Evolutionary conservation across 1,139 yeast genomes (phyloP), one percentile per base, ranked within the genome.

Genomic region (Kurtzmaniella quercitrusa): DNA sequence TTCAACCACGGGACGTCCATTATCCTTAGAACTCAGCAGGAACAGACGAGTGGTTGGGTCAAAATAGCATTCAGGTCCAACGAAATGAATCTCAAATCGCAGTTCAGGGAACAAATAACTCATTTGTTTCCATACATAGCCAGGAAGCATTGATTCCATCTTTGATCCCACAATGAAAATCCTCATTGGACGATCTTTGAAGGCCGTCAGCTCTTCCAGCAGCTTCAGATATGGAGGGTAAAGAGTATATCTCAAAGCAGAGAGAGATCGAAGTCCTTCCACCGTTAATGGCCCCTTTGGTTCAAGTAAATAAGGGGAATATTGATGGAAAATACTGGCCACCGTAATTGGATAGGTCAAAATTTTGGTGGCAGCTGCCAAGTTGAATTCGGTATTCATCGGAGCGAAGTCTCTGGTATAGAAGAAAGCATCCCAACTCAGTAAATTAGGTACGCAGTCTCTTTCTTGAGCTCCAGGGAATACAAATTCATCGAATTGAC

Each of bases 371-470:
- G 91, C 93, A 2, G 95, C 95, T 0, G 98, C 98, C 59, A 91
- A 71, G 64, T 91, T 95, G 68, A 88, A 93, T 62, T 91, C 97
- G 11, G 96, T 87, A 63, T 93, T 96, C 98, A 93, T 91, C 5
- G 98, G 91, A 56, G 82, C 84, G 62, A 89, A 93, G 56, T 86
- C 88, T 62, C 98, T 77, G 0, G 98, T 93, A 65, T 93, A 93
- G 61, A 93, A 85, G 57, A 81, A 93, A 16, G 95, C 74, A 63
- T 93, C 98, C 98, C 98, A 93, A 62, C 79, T 83, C 43, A 82
- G 71, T 63, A 91, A 79, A 62, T 88, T 91, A 48, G 90, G 82
- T 50, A 81, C 73, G 47, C 82, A 83, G 59, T 91, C 98, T 42
- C 74, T 73, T 49, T 83, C 87, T 63, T 88, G 96, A 25, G 72